phyloP scores from a whole-genome alignment of 805 yeast species.

The Candida dajiaensis region DNA sequence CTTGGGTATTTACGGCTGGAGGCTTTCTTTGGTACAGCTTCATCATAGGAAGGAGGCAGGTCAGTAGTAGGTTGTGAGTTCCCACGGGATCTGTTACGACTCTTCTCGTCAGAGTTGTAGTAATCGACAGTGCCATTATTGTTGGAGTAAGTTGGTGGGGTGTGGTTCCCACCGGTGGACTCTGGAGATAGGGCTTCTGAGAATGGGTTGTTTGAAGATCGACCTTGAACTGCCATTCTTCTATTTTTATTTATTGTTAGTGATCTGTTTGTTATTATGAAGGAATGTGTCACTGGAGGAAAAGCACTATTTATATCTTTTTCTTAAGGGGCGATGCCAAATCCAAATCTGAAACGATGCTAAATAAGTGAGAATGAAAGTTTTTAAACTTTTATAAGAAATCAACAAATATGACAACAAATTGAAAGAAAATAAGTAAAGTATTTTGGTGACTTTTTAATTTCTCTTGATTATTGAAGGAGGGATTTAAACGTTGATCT shows the following conservation, averaged over 20 bases:
- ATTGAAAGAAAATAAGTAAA: too few relatives aligned
- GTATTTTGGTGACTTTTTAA: too few relatives aligned
- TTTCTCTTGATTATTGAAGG: too few relatives aligned
- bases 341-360: not conserved
- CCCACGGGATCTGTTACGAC: slow-evolving; percentile 4
- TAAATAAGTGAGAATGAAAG: too few relatives aligned
- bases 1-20: slow-evolving; percentile 42
- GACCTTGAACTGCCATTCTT: slow-evolving; percentile 19
- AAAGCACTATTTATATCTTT: not conserved
- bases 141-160: slow-evolving; percentile 28
- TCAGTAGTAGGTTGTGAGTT: slow-evolving; percentile 7
- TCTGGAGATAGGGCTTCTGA: slow-evolving; percentile 40
- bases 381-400: too few relatives aligned
- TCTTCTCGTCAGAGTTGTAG: slow-evolving; percentile 24
- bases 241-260: not conserved
- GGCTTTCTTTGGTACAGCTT: slow-evolving; percentile 43
- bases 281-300: not conserved
- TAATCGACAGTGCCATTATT: slow-evolving; percentile 27
- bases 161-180: slow-evolving; percentile 29
- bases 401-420: too few relatives aligned
- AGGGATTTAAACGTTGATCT: too few relatives aligned
- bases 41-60: slow-evolving; percentile 66
- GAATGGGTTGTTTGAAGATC: slow-evolving; percentile 44
- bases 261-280: too few relatives aligned
- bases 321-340: not conserved